Conservation (phyloP, 208 protist genomes). For the Strigomonas culicis region DNA sequence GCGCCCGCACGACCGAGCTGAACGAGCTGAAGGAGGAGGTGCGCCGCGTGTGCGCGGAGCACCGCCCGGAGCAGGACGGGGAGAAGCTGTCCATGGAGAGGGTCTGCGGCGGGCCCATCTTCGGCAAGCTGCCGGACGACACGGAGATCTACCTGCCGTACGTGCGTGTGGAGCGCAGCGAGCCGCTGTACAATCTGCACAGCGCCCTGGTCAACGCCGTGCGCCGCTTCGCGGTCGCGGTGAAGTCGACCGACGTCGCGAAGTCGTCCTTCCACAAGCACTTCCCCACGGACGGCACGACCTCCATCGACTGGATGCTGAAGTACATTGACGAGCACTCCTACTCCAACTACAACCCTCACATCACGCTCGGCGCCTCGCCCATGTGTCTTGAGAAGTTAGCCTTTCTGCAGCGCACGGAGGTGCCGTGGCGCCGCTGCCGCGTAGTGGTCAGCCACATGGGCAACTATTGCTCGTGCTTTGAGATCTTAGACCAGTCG, state of each 20-base stretch:
- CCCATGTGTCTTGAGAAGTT: constrained; percentile 29
- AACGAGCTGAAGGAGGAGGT: constrained; percentile 37
- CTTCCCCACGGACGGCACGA: constrained; percentile 41
- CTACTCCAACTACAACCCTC: constrained; percentile 54
- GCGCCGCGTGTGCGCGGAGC: constrained; percentile 33
- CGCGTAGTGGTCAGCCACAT: constrained; percentile 73
- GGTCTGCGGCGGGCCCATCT: constrained; percentile 43
- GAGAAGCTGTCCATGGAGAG: constrained; percentile 31
- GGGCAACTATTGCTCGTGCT: constrained; percentile 77
- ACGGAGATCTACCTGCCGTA: constrained; percentile 45
- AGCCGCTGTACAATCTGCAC: constrained; percentile 45
- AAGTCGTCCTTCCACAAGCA: constrained; percentile 63
- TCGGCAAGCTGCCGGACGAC: constrained; percentile 30
- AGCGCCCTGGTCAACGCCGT: constrained; percentile 40
- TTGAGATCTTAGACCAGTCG: constrained; percentile 45
- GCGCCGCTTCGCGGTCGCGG: constrained; percentile 29
- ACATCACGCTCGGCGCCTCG: constrained; percentile 72
- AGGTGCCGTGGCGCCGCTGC: constrained; percentile 61
- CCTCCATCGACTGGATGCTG: constrained; percentile 43
- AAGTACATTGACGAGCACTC: constrained; percentile 37
- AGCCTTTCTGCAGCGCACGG: constrained; percentile 45
- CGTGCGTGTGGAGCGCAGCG: constrained; percentile 41
- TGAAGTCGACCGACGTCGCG: constrained; percentile 43
- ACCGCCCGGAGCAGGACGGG: constrained; percentile 29
- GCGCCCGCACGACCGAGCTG: constrained; percentile 46